These are phyloP conservation scores for Astrothelium macrocarpum DNA, from an alignment of 495 filamentous ascomycete genomes.

Conservation along the genomic window DNA sequence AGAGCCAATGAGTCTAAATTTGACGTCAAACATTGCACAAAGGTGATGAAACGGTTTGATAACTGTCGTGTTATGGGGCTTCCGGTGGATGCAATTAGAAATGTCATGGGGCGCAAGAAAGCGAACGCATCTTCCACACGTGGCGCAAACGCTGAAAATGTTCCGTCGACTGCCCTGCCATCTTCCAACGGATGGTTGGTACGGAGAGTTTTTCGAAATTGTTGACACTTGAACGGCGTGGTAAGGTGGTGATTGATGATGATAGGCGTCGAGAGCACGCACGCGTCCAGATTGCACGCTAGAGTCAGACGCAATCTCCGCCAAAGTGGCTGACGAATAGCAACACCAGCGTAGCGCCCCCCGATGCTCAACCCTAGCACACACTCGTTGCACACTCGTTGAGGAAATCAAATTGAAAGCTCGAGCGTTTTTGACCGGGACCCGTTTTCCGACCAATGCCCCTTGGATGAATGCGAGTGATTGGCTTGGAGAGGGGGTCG, in stretches of 20 bases:
- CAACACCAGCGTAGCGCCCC: neutral
- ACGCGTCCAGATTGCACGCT: neutral
- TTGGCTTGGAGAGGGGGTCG: neutral
- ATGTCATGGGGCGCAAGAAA: too few species aligned
- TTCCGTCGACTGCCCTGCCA: too few species aligned
- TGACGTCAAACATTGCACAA: neutral
- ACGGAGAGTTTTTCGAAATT: too few species aligned
- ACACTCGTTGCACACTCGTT: too few species aligned
- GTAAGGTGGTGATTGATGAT: neutral
- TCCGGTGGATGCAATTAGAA: too few species aligned
- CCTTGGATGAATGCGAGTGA: neutral
- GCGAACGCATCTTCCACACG: too few species aligned
- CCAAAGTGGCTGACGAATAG: neutral
- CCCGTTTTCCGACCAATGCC: slow-evolving; percentile 1
- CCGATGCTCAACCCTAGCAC: too few species aligned
- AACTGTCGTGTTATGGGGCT: too few species aligned
- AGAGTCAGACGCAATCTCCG: neutral
- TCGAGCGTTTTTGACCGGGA: neutral
- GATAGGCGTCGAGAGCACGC: neutral
- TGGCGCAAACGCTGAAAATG: too few species aligned
- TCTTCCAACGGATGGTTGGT: too few species aligned
- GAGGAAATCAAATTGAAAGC: neutral
- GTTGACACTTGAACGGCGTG: too few species aligned
- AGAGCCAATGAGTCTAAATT: neutral
- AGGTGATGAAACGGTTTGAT: too few species aligned